Evolutionary conservation across 1,139 yeast species (phyloP).

Genomic region (Pichia kudriavzevii): DNA sequence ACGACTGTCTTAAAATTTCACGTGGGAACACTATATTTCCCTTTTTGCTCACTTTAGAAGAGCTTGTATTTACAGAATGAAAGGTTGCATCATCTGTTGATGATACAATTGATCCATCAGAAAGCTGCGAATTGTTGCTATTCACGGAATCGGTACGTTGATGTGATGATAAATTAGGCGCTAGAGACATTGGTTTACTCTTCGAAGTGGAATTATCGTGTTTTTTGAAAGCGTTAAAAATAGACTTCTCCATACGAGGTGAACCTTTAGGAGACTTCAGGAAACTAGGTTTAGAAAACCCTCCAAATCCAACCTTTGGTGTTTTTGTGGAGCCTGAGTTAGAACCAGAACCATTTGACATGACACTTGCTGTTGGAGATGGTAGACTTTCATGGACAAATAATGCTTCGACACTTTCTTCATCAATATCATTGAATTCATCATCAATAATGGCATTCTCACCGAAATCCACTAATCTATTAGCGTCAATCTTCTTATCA

Average conservation of each 20-base stretch:
- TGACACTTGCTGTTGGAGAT: neutral
- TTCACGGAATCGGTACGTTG: constrained; percentile 3
- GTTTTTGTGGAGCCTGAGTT: constrained; percentile 3
- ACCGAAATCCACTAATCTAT: too few species aligned
- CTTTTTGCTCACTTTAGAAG: too few species aligned
- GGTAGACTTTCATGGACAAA: too few species aligned
- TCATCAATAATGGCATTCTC: too few species aligned
- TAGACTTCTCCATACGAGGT: constrained; percentile 21
- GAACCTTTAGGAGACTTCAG: constrained; percentile 3
- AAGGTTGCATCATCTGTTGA: constrained; percentile 5
- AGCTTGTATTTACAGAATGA: constrained; percentile 8
- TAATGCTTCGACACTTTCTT: constrained; percentile 8
- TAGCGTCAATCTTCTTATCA: constrained; percentile 1
- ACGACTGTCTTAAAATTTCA: constrained; percentile 67
- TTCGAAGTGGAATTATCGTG: too few species aligned
- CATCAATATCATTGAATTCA: constrained; percentile 8
- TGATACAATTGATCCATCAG: constrained; percentile 5
- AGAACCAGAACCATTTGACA: neutral
- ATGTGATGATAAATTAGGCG: neutral
- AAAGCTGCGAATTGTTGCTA: constrained; percentile 1
- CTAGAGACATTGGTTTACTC: neutral
- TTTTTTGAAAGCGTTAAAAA: constrained; percentile 14
- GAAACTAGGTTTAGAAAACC: constrained; percentile 5
- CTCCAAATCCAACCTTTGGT: constrained; percentile 1
- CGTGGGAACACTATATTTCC: constrained; percentile 33